Conservation (phyloP, 768 basidiomycete species). For the Paxillus involutus region DNA sequence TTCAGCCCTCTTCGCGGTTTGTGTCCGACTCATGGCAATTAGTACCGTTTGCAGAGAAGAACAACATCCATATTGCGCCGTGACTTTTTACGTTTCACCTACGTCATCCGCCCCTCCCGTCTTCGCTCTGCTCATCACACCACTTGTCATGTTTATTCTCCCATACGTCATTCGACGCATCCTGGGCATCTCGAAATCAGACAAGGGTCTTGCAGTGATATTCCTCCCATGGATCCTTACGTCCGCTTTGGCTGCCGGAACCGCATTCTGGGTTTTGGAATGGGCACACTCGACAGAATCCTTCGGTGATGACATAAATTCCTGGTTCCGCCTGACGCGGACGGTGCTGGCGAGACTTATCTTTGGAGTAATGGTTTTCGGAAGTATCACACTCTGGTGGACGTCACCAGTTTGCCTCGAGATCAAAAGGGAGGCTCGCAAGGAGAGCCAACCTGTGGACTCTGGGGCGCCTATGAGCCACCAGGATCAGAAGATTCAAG, state of each 20-base stretch:
- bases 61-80: slow-evolving; percentile 84
- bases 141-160: slow-evolving; percentile 53
- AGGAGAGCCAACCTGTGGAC: slow-evolving; percentile 16
- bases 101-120: slow-evolving; percentile 65
- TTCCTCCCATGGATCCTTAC: slow-evolving; percentile 62
- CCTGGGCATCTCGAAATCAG: slow-evolving; percentile 67
- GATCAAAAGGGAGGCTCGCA: slow-evolving; percentile 39
- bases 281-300: slow-evolving; percentile 62
- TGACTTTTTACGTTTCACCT: slow-evolving; percentile 85
- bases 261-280: slow-evolving; percentile 79
- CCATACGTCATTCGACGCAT: slow-evolving; percentile 58
- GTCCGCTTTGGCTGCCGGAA: slow-evolving; percentile 57
- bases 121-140: slow-evolving; percentile 54
- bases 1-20: slow-evolving; percentile 60
- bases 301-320: slow-evolving; percentile 41
- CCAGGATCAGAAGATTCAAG: slow-evolving; percentile 39
- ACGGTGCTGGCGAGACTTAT: slow-evolving; percentile 63
- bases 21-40: slow-evolving; percentile 71
- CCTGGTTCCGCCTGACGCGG: slow-evolving; percentile 48
- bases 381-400: slow-evolving; percentile 69
- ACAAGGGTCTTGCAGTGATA: slow-evolving; percentile 67
- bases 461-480: slow-evolving; percentile 2
- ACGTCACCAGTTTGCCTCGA: slow-evolving; percentile 72
- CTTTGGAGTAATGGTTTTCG: slow-evolving; percentile 49
- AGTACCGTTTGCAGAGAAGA: slow-evolving; percentile 95